Evolutionary conservation across 768 basidiomycete genomes (phyloP), one percentile per base, ranked within the genome.

Genomic region (Lentinus tigrinus): DNA sequence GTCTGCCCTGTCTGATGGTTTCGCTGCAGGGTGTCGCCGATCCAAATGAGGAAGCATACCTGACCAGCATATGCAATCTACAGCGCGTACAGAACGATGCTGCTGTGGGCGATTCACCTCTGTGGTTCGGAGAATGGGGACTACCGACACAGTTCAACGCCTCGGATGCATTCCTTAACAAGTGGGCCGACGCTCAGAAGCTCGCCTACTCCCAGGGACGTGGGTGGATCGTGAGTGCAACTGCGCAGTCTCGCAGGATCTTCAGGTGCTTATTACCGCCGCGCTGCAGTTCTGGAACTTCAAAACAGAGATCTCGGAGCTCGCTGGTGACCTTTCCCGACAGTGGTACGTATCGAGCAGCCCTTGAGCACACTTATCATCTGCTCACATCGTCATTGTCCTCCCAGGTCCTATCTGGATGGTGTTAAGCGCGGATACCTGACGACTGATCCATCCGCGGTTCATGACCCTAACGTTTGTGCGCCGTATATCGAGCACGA

Each of bases 111-210:
- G 68, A 85, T 61, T 67, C 72, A 3, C 83, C 83, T 7, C 73
- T 85, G 36, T 79, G 76, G 77, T 82, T 83, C 55, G 84, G 71
- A 60, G 84, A 85, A 70, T 85, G 83, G 83, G 77, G 80, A 17
- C 76, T 90, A 21, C 67, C 86, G 11, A 89, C 88, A 1, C 77
- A 87, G 58, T 89, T 89, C 69, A 48, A 69, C 28, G 84, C 88
- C 4, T 81, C 83, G 2, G 79, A 88, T 52, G 78, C 67, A 0
- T 89, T 90, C 74, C 69, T 89, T 42, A 59, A 50, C 56, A 71
- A 86, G 65, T 89, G 88, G 88, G 88, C 87, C 11, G 89, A 90
- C 63, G 86, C 88, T 24, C 88, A 90, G 70, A 90, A 90, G 68
- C 70, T 83, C 38, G 75, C 80, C 1, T 89, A 89, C 52, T 77